Conservation (phyloP, 306 rosid species). For the Senna siamea region DNA sequence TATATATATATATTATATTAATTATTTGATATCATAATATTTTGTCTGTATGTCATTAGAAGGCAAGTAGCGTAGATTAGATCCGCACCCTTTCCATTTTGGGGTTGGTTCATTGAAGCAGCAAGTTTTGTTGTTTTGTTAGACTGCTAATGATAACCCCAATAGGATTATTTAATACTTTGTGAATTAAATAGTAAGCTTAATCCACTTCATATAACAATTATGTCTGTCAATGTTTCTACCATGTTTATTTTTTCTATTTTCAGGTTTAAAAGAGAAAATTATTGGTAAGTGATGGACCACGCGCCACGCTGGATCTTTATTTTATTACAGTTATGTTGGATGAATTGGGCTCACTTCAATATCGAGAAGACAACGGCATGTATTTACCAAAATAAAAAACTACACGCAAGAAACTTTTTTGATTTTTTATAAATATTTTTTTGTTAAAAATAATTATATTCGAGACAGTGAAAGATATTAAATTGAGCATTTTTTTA, state of each 20-base stretch:
- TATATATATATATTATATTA: constrained; percentile 14
- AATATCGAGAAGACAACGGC: no score
- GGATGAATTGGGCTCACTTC: no score
- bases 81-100: constrained; percentile 45
- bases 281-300: not conserved
- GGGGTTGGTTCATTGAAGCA: constrained; percentile 48
- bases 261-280: not conserved
- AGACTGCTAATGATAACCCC: constrained; percentile 43
- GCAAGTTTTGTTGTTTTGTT: constrained; percentile 45
- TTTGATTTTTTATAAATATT: no score
- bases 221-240: constrained; percentile 11
- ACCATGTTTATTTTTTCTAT: constrained; percentile 10
- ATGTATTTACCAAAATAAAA: no score
- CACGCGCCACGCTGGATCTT: not conserved
- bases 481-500: no score
- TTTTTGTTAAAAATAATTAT: no score
- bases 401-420: no score
- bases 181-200: constrained; percentile 15
- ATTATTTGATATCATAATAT: constrained; percentile 2
- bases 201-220: not conserved
- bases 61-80: constrained; percentile 52
- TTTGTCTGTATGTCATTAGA: constrained; percentile 48
- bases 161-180: constrained; percentile 33
- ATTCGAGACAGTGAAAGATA: no score
- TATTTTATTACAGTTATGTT: not conserved